Base-by-base conservation (phyloP, 2,329 filamentous ascomycete genomes). In the Alternaria infectoria region DNA sequence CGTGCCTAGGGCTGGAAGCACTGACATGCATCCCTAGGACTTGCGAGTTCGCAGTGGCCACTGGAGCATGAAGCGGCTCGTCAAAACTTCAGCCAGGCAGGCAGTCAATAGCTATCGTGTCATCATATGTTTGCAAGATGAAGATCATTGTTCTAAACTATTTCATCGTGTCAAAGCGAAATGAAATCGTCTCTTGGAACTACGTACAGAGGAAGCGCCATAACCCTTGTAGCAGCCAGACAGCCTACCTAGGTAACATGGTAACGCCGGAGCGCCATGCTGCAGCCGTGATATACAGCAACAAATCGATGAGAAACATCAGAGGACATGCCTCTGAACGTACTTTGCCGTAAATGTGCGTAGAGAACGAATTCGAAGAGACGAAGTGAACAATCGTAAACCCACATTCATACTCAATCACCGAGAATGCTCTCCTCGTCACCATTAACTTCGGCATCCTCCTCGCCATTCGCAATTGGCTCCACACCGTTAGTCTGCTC, bases 381-480 rank as follows among this genome's bases (percentile, higher is more conserved):
- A 59, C 11, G 28, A 19, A 43, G 23, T 43, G 40, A 40, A 21
- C 17, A 30, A 57, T 50, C 12, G 17, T 45, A 43, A 26, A 50
- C 60, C 52, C 60, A 59, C 51, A 46, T 15, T 46, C 23, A 57
- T 43, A 15, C 28, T 71, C 63, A 80, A 61, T 81, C 82, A 6
- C 81, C 82, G 15, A 83, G 68, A 21, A 83, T 78, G 59, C 80
- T 82, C 70, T 83, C 81, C 52, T 72, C 61, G 9, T 86, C 81
- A 12, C 59, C 72, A 21, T 77, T 73, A 32, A 36, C 9, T 25
- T 64, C 56, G 25, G 70, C 74, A 25, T 74, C 77, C 11, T 72
- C 79, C 15, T 57, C 57, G 5, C 54, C 77, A 13, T 74, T 71
- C 50, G 71, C 73, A 25, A 66, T 73, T 61, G 75, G 77, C 40